Conservation (phyloP, 345 rosid species). For the Populus simonii region DNA sequence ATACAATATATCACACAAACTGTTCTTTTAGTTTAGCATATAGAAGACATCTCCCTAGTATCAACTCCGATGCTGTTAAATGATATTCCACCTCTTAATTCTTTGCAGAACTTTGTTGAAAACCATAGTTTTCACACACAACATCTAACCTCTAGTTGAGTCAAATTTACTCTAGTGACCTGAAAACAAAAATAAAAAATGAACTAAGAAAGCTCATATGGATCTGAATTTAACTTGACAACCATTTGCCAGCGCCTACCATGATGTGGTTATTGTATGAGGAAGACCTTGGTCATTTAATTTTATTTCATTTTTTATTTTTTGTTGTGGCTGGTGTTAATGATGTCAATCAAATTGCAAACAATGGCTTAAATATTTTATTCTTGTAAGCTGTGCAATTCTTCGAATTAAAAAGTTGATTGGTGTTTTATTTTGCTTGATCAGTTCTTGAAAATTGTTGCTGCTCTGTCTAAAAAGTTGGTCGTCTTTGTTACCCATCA, state of each 20-base stretch:
- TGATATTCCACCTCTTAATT: background rate
- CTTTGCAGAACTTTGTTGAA: background rate
- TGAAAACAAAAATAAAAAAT: background rate
- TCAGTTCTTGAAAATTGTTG: constrained; percentile 65
- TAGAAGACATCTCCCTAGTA: background rate
- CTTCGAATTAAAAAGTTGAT: constrained; percentile 11
- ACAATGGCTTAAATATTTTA: background rate
- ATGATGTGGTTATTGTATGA: background rate
- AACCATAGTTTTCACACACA: background rate
- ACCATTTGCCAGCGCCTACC: background rate
- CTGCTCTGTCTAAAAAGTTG: constrained; percentile 68
- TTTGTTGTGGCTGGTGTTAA: background rate
- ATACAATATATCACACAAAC: background rate
- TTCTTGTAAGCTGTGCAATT: background rate
- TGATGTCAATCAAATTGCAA: background rate
- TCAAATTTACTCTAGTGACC: background rate
- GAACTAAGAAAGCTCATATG: background rate
- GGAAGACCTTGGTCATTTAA: background rate
- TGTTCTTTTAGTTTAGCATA: background rate
- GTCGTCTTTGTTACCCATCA: constrained; percentile 84
- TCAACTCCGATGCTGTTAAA: background rate
- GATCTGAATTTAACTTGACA: background rate
- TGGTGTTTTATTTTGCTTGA: constrained; percentile 17
- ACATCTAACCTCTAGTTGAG: background rate
- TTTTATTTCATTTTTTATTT: background rate